phyloP scores from a whole-genome alignment of 257 asterid genomes.

The Solanum chmielewskii region DNA sequence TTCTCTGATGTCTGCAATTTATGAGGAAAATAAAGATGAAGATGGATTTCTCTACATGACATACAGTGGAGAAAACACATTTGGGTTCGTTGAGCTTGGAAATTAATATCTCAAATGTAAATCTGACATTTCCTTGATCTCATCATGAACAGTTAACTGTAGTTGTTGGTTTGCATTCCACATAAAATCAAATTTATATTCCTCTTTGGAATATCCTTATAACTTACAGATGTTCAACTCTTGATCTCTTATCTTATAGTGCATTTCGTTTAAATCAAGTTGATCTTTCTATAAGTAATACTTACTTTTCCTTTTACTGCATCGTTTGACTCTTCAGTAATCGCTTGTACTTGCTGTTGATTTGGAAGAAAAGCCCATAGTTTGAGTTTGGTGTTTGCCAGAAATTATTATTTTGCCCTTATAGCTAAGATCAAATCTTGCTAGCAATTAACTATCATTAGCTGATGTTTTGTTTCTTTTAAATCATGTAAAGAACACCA shows the following conservation, averaged over 20 bases:
- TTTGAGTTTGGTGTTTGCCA: not conserved
- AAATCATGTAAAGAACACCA: not conserved
- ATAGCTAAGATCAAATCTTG: not conserved
- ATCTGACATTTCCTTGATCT: not conserved
- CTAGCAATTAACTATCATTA: not conserved
- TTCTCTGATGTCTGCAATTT: slow-evolving; percentile 64
- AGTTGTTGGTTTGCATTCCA: not conserved
- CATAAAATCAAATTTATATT: not conserved
- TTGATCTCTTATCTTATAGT: not conserved
- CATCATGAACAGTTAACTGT: not conserved
- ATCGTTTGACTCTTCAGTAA: not conserved
- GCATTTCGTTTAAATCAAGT: not conserved
- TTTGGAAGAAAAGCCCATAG: not conserved
- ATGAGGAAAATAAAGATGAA: slow-evolving; percentile 71
- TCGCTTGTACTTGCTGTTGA: not conserved
- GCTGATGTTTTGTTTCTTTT: not conserved
- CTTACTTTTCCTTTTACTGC: not conserved
- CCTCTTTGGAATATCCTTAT: not conserved
- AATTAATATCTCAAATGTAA: not conserved
- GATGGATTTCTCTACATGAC: slow-evolving; percentile 90
- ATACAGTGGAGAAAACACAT: slow-evolving; percentile 80
- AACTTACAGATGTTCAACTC: not conserved
- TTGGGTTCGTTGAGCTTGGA: slow-evolving; percentile 25
- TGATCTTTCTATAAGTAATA: not conserved
- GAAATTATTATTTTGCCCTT: not conserved